Base-by-base conservation (phyloP, 345 rosid species). In the Citrus hindsii region DNA sequence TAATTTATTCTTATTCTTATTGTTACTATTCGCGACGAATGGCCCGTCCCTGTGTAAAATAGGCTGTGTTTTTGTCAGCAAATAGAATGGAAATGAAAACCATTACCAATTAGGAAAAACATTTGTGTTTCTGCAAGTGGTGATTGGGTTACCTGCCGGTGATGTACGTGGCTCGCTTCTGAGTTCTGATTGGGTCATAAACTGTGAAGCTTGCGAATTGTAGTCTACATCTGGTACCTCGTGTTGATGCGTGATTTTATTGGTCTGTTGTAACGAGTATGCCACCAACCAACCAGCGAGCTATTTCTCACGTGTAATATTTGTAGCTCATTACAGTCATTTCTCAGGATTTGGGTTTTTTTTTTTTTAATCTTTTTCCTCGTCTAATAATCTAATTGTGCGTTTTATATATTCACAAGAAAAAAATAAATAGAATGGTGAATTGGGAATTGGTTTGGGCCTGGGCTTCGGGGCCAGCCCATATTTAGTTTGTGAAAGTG, bases 11-110 rank as follows among this genome's bases (percentile, higher is more conserved):
- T 53, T 53, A 13, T 51, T 51, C 6, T 51, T 51, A 53, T 53
- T 18, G 13, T 46, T 53, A 67, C 78, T 81, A 79, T 80, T 79
- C 35, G 82, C 27, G 61, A 79, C 59, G 74, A 72, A 86, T 73
- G 82, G 82, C 83, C 80, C 69, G 35, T 80, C 80, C 71, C 73
- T 35, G 28, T 51, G 77, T 59, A 40, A 40, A 9, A 40, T 40
- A 40, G 46, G 46, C 46, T 40, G 33, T 63, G 77, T 59, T 73
- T 61, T 32, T 30, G 71, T 22, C 59, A 80, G 63, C 22, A 51
- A 71, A 78, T 48, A 9, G 46, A 48, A 22, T 9, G 60, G 75
- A 51, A 80, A 19, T 28, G 24, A 22, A 28, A 66, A 48, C 27
- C 63, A 38, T 19, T 33, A 67, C 32, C 69, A 42, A 14, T 9